These are phyloP conservation scores for Quercus dentata DNA, from an alignment of 306 rosid species.

Conservation along the genomic window DNA sequence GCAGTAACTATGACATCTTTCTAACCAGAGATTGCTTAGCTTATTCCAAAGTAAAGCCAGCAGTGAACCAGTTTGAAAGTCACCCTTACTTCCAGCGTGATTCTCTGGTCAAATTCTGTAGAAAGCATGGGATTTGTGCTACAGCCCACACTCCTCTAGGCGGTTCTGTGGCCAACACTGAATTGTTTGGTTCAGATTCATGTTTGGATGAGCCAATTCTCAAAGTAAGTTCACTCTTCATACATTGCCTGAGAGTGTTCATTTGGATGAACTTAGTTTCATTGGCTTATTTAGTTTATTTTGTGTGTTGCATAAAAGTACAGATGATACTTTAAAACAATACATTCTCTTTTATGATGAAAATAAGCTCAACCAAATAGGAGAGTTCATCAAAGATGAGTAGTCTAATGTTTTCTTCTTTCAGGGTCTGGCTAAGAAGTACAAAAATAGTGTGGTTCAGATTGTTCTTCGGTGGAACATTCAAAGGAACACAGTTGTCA, in stretches of 20 bases:
- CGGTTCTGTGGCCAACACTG: slow-evolving; percentile 73
- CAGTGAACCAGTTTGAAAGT: slow-evolving; percentile 82
- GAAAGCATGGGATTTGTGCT: slow-evolving; percentile 75
- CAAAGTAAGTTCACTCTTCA: slow-evolving; percentile 43
- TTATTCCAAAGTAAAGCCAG: slow-evolving; percentile 84
- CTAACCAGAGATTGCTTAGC: slow-evolving; percentile 86
- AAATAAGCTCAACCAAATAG: no score
- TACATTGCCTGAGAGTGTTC: not conserved
- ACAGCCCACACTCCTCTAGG: slow-evolving; percentile 93
- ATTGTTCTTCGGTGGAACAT: slow-evolving; percentile 78
- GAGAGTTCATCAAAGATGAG: no score
- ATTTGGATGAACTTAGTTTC: not conserved
- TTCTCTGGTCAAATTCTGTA: slow-evolving; percentile 75
- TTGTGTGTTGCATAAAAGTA: no score
- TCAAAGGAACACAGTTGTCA: slow-evolving; percentile 64
- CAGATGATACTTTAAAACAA: no score
- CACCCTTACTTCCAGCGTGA: slow-evolving; percentile 94
- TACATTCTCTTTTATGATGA: no score
- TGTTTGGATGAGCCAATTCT: slow-evolving; percentile 63
- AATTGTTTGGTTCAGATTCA: slow-evolving; percentile 74
- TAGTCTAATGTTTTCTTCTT: not conserved
- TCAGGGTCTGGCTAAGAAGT: slow-evolving; percentile 69
- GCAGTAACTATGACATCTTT: slow-evolving; percentile 87
- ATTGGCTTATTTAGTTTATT: not conserved
- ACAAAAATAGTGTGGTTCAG: slow-evolving; percentile 65